Evolutionary conservation across 352 stramenopile species (phyloP).

Genomic region (Pythium periplocum): DNA sequence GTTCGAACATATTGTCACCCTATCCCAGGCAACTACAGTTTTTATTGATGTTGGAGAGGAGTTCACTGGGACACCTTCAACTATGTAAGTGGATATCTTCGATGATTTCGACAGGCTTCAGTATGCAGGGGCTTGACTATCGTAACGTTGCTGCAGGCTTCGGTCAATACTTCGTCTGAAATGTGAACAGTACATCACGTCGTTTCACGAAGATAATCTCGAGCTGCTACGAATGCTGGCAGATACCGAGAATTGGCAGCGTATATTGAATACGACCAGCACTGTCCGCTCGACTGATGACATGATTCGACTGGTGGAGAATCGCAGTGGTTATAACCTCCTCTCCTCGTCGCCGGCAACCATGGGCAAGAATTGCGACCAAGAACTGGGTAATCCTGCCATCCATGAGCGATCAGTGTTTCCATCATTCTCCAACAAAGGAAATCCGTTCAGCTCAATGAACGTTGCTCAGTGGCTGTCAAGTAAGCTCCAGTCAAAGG

Average conservation of each 20-base stretch:
- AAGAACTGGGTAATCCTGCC: neutral
- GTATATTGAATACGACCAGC: conserved; percentile 44
- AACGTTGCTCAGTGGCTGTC: conserved; percentile 56
- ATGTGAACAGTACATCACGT: conserved; percentile 75
- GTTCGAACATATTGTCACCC: conserved; percentile 82
- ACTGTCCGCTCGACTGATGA: conserved; percentile 38
- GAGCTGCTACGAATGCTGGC: conserved; percentile 79
- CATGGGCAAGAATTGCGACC: too few species aligned
- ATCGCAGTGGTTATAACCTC: conserved; percentile 69
- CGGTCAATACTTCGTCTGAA: conserved; percentile 69
- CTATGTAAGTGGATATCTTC: conserved; percentile 40
- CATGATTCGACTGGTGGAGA: conserved; percentile 67
- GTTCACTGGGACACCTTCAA: conserved; percentile 65
- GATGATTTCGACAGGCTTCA: conserved; percentile 1
- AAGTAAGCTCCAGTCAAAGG: conserved; percentile 3
- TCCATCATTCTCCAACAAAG: conserved; percentile 45
- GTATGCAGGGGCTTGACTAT: conserved; percentile 1
- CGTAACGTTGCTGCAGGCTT: conserved; percentile 25
- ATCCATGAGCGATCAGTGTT: conserved; percentile 73
- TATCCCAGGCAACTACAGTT: conserved; percentile 66
- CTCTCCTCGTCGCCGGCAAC: too few species aligned
- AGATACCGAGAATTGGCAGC: conserved; percentile 83
- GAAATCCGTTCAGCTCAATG: conserved; percentile 55
- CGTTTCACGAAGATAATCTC: conserved; percentile 78
- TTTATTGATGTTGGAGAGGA: conserved; percentile 85